Percentiles rank a stretch among this genome's conserved stretches.
These are phyloP conservation scores for Boletus rex-veris DNA, from an alignment of 768 basidiomycete genomes.

Conservation along the genomic window DNA sequence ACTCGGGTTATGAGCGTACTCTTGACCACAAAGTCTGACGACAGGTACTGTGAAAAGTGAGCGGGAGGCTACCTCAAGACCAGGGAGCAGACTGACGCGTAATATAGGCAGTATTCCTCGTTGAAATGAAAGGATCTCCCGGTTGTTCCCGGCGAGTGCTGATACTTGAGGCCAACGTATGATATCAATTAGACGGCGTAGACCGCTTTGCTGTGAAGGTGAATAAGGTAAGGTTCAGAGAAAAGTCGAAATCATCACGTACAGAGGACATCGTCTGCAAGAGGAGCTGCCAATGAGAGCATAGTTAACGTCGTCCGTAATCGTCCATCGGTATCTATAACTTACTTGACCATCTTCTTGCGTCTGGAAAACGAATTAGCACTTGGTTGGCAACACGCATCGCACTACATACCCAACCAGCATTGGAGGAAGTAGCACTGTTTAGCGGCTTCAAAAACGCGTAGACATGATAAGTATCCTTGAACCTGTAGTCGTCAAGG, in stretches of 20 bases:
- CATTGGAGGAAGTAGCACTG: slow-evolving; percentile 38
- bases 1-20: slow-evolving; percentile 48
- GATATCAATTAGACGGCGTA: slow-evolving; percentile 49
- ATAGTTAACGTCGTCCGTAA: slow-evolving; percentile 3
- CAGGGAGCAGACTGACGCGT: slow-evolving; percentile 33
- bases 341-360: slow-evolving; percentile 51
- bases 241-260: not conserved
- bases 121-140: slow-evolving; percentile 52
- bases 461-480: slow-evolving; percentile 40
- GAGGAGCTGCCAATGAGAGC: slow-evolving; percentile 33
- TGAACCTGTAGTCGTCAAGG: slow-evolving; percentile 42
- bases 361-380: slow-evolving; percentile 29
- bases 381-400: not conserved
- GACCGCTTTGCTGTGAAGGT: slow-evolving; percentile 43
- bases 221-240: not conserved
- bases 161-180: slow-evolving; percentile 45
- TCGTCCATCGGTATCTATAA: not conserved
- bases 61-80: not conserved
- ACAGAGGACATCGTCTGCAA: slow-evolving; percentile 39
- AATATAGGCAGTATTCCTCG: slow-evolving; percentile 52
- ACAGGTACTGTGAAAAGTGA: slow-evolving; percentile 43
- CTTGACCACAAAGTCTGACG: slow-evolving; percentile 57
- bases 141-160: slow-evolving; percentile 33
- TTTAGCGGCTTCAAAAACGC: slow-evolving; percentile 38
- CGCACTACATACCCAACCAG: slow-evolving; percentile 38